Conservation (phyloP, 2,329 filamentous ascomycete genomes). For the Cryphonectria japonica region DNA sequence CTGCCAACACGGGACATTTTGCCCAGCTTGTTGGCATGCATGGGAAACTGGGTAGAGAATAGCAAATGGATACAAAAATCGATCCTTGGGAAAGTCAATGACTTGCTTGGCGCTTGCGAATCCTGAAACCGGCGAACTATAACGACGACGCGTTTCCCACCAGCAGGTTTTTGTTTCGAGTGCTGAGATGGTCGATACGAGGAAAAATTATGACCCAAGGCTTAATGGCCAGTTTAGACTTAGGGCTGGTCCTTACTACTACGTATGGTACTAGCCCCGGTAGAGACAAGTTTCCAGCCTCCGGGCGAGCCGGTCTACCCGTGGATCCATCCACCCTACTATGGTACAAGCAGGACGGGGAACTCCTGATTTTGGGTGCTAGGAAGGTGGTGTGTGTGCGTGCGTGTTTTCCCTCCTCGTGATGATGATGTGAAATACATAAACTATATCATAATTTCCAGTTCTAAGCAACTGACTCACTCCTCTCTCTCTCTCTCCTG, state of each 20-base stretch:
- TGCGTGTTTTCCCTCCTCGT: neutral
- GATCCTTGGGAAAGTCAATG: neutral
- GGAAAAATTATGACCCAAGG: neutral
- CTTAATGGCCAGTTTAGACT: neutral
- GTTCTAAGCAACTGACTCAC: neutral
- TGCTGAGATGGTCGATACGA: neutral
- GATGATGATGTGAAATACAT: neutral
- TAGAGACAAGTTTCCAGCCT: neutral
- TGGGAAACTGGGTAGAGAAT: neutral
- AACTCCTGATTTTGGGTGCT: neutral
- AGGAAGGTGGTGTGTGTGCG: neutral
- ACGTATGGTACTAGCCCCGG: neutral
- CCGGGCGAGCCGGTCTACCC: neutral
- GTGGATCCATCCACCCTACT: neutral
- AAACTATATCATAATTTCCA: neutral
- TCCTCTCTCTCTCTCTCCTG: neutral
- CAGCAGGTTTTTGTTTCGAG: neutral
- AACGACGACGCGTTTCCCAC: neutral
- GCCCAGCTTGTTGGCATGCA: neutral
- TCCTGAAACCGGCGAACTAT: neutral
- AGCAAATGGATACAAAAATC: neutral
- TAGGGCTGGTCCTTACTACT: neutral
- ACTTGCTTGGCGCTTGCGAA: neutral
- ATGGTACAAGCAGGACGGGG: neutral
- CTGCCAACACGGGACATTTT: neutral